Evolutionary conservation across 169 alveolate species (phyloP).

Genomic region (Eimeria maxima): DNA sequence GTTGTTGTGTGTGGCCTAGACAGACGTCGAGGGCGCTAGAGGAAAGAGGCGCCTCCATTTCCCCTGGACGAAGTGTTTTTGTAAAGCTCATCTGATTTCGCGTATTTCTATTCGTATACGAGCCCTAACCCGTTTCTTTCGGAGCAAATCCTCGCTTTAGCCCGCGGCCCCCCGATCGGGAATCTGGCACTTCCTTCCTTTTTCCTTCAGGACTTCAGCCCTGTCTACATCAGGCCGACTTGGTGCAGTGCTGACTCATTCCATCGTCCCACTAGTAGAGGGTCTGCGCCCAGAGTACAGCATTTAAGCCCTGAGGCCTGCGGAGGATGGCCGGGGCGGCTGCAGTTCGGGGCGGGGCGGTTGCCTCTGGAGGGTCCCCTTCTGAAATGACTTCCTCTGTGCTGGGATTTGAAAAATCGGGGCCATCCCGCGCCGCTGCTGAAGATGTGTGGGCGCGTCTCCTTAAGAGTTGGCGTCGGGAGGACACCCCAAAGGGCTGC

Average conservation of each 20-base stretch:
- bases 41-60: too few relatives aligned
- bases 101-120: neutral
- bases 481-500: neutral
- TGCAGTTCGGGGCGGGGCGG: neutral
- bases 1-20: neutral
- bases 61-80: neutral
- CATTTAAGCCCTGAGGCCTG: neutral
- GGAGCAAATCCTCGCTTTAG: too few relatives aligned
- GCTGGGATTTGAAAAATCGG: constrained; percentile 4
- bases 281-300: neutral
- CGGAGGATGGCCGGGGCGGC: neutral
- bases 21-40: too few relatives aligned
- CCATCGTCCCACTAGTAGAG: too few relatives aligned
- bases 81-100: neutral
- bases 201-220: too few relatives aligned
- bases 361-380: neutral
- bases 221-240: too few relatives aligned
- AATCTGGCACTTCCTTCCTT: too few relatives aligned
- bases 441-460: constrained; percentile 3
- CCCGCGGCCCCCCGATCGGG: too few relatives aligned
- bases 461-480: constrained; percentile 35
- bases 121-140: neutral
- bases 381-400: constrained; percentile 9
- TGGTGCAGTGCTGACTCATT: neutral
- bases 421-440: neutral